Evolutionary conservation across 306 rosid species (phyloP), one percentile per base, ranked within the genome.

Genomic region (Abrus pulchellus): DNA sequence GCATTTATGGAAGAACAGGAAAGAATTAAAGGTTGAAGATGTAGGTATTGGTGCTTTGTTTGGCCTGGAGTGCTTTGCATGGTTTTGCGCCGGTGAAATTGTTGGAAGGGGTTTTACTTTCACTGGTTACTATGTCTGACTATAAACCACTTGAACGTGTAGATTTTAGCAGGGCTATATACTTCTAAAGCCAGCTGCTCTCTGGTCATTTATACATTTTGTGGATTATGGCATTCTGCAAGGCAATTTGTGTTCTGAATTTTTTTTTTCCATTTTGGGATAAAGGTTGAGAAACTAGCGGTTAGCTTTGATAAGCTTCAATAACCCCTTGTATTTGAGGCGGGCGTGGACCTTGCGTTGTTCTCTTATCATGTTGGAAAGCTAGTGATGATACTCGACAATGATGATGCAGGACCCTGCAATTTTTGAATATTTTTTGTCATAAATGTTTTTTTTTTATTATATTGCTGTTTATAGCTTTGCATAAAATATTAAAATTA

Each of bases 101-200:
- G 91, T 90, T 49, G 97, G 98, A 73, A 94, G 97, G 88, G 98
- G 97, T 67, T 94, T 94, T 45, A 92, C 97, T 41, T 68, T 92
- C 89, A 92, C 98, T 0, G 97, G 98, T 79, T 92, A 94, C 83
- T 72, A 87, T 74, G 90, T 88, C 82, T 94, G 84, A 92, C 71
- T 62, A 52, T 75, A 55, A 20, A 57, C 73, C 67, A 49, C 78
- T 69, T 36, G 73, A 38, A 71, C 74, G 79, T 70, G 72, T 47
- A 59, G 52, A 81, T 79, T 72, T 81, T 81, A 29, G 40, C 78
- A 72, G 80, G 74, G 48, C 66, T 89, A 73, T 78, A 57, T 66
- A 9, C 79, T 79, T 59, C 62, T 60, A 47, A 54, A 75, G 77
- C 70, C 78, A 83, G 74, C 65, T 80, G 73, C 86, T 66, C 86